These are phyloP conservation scores for Chenopodium quinoa DNA, from an alignment of 148 eudicot species.

Conservation along the genomic window DNA sequence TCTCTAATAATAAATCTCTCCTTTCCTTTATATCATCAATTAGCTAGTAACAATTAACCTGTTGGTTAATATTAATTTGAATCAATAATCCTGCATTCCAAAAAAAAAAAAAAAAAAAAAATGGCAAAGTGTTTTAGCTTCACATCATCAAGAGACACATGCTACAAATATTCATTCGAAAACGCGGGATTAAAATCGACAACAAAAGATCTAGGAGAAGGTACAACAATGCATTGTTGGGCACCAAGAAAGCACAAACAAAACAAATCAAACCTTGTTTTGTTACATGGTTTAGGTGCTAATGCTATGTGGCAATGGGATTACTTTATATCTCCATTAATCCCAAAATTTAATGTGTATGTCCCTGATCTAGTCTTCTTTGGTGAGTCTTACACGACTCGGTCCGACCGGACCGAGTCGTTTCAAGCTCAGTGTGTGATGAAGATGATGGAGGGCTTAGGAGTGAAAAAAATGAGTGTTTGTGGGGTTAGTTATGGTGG, in stretches of 20 bases:
- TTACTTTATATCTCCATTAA: constrained; percentile 25
- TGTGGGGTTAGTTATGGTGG: constrained; percentile 67
- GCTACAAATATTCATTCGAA: constrained; percentile 39
- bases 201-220: constrained; percentile 36
- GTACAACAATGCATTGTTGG: constrained; percentile 60
- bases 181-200: constrained; percentile 37
- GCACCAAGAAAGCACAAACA: constrained; percentile 34
- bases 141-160: constrained; percentile 33
- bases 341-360: constrained; percentile 45
- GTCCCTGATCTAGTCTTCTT: constrained; percentile 61
- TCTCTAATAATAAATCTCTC: background rate
- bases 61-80: background rate
- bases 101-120: background rate
- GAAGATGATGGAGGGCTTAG: constrained; percentile 31
- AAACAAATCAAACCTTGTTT: constrained; percentile 29
- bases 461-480: constrained; percentile 36
- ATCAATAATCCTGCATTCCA: background rate
- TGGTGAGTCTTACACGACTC: constrained; percentile 48
- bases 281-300: constrained; percentile 61
- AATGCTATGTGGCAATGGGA: constrained; percentile 76
- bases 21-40: background rate
- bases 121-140: constrained; percentile 52
- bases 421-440: constrained; percentile 53
- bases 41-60: background rate
- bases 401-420: constrained; percentile 42